Evolutionary conservation across 768 basidiomycete species (phyloP), one percentile per base, ranked within the genome.

Genomic region (Crucibulum laeve): DNA sequence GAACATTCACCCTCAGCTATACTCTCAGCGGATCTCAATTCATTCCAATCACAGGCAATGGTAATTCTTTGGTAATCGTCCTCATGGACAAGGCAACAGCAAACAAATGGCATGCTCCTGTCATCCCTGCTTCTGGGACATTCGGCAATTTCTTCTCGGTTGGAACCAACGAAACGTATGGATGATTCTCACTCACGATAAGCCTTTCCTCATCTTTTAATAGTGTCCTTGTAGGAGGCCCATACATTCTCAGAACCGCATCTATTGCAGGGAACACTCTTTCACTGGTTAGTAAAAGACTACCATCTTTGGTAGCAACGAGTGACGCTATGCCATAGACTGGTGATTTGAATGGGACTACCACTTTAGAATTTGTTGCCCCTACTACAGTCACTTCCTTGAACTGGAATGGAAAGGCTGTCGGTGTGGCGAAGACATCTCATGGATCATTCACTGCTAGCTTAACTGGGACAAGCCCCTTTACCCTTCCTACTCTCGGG

Each of bases 181-280:
- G 34, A 5, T 10, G 19, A 18, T 43, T 21, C 19, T 8, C 7
- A 10, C 7, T n/a, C 4, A 8, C 19, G 10, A 15, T 26, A n/a
- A 15, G 44, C 19, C 26, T 25, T 25, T 37, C n/a, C 17, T 24
- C 11, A 5, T 1, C 14, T 34, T 23, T 38, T 3, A 5, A 71
- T 36, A 36, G 71, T 13, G 61, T 73, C 23, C 62, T 76, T 32
- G 67, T 80, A 38, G 64, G 69, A 25, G 79, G 79, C 0, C 78
- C 79, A 1, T 79, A 79, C 45, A 55, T 80, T 17, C 64, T 80
- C 4, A 70, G 79, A 17, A 73, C 66, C 8, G 79, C 77, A 6
- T 52, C 59, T 2, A 65, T 80, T 33, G 46, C 44, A 2, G 62
- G 61, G 13, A 56, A 65, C 25, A 70, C 62, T 1, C 48, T 74